phyloP scores from a whole-genome alignment of 176 grass and related monocot genomes.

The Raddia guianensis region DNA sequence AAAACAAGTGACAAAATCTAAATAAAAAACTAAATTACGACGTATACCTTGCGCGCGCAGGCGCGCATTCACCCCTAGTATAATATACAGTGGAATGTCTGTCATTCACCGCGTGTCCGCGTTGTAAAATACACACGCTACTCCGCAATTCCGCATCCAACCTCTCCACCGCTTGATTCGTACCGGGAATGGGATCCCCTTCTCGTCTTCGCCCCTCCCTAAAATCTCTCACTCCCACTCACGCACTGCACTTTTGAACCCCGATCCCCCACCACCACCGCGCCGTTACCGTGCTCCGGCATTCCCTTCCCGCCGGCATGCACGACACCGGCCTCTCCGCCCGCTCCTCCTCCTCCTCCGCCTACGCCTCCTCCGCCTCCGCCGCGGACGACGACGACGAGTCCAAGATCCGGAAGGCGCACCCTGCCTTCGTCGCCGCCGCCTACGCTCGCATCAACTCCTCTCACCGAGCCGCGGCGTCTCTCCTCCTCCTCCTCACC shows the following conservation, averaged over 20 bases:
- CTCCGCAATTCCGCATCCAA: no score
- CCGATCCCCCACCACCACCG: background rate
- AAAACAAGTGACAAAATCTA: no score
- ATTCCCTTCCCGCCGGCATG: constrained; percentile 1
- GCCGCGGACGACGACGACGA: constrained; percentile 44
- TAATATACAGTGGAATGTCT: no score
- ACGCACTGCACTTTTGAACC: background rate
- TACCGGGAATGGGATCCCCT: no score
- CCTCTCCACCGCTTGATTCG: no score
- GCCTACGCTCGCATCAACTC: constrained; percentile 45
- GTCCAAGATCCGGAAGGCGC: constrained; percentile 62
- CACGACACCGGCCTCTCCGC: constrained; percentile 51
- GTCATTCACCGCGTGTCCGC: no score
- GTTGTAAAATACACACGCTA: no score
- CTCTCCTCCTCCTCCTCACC: constrained; percentile 58
- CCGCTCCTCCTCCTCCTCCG: background rate
- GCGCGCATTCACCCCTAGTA: no score
- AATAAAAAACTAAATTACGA: no score
- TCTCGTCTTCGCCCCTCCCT: no score
- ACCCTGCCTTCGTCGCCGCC: constrained; percentile 47
- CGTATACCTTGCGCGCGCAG: no score
- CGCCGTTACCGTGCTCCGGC: background rate
- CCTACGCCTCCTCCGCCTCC: constrained; percentile 11
- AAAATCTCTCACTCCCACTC: background rate
- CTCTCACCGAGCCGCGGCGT: constrained; percentile 40